Conservation (phyloP, 106 monocot genomes). For the Ottelia alismoides region DNA sequence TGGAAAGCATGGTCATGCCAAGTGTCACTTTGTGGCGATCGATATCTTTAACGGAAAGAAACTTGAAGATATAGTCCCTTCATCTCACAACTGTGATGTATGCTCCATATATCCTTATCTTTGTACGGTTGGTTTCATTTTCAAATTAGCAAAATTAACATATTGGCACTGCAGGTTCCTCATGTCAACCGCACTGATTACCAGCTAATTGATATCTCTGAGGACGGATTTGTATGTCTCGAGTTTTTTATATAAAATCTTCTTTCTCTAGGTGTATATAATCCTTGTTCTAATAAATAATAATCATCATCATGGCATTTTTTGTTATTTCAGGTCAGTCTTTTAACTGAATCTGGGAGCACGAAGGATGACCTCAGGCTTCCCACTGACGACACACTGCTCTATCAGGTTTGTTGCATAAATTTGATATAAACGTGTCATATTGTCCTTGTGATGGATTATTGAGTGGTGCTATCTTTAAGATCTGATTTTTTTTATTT, state of each 20-base stretch:
- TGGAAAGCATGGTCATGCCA: slow-evolving; percentile 15
- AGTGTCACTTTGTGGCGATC: slow-evolving; percentile 14
- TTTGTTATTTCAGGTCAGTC: slow-evolving; percentile 10
- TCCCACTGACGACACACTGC: slow-evolving; percentile 10
- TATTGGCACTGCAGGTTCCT: slow-evolving; percentile 6
- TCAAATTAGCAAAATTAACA: background rate
- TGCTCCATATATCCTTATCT: background rate
- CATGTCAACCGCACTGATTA: slow-evolving; percentile 12
- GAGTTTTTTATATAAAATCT: too few species aligned
- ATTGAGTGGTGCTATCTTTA: too few species aligned
- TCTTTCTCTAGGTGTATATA: too few species aligned
- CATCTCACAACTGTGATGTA: slow-evolving; percentile 16
- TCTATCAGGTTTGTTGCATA: slow-evolving; percentile 5
- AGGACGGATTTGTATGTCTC: slow-evolving; percentile 13
- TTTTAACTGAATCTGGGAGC: slow-evolving; percentile 11
- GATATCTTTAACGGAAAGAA: slow-evolving; percentile 16
- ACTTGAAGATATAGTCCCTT: slow-evolving; percentile 15
- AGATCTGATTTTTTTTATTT: too few species aligned
- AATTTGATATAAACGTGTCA: too few species aligned
- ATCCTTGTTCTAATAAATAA: too few species aligned
- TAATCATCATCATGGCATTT: background rate
- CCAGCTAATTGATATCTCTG: slow-evolving; percentile 15
- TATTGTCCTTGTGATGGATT: too few species aligned
- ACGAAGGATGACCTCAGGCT: slow-evolving; percentile 15
- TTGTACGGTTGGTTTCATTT: background rate